Conservation (phyloP, 2,329 filamentous ascomycete genomes). For the Hansfordia pulvinata region DNA sequence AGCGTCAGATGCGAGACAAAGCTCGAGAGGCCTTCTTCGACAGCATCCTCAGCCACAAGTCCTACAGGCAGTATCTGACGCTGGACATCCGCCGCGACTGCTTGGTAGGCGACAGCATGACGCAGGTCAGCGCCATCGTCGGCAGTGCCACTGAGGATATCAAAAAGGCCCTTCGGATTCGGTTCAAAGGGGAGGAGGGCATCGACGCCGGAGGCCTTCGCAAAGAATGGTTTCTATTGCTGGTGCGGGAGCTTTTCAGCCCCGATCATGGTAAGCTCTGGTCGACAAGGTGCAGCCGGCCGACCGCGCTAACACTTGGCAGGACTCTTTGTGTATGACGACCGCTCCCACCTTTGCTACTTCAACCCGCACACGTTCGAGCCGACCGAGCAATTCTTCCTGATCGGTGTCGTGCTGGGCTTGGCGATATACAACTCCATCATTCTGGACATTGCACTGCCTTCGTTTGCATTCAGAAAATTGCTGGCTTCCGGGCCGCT, state of each 20-base stretch:
- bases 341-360: constrained; percentile 82
- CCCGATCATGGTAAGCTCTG: constrained; percentile 62
- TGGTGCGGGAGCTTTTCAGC: constrained; percentile 83
- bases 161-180: constrained; percentile 78
- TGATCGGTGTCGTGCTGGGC: constrained; percentile 77
- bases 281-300: constrained; percentile 1
- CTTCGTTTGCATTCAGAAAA: constrained; percentile 82
- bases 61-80: constrained; percentile 63
- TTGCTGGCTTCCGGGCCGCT: constrained; percentile 65
- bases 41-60: constrained; percentile 64
- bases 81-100: constrained; percentile 73
- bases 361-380: constrained; percentile 88
- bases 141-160: constrained; percentile 71
- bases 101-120: constrained; percentile 76
- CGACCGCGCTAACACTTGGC: constrained; percentile 3
- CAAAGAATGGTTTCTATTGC: constrained; percentile 88
- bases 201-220: constrained; percentile 80
- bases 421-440: constrained; percentile 92
- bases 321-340: constrained; percentile 90
- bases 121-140: constrained; percentile 72
- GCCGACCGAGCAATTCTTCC: constrained; percentile 81
- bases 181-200: constrained; percentile 80
- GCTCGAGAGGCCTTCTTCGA: constrained; percentile 85
- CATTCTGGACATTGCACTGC: constrained; percentile 77
- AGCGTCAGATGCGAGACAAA: constrained; percentile 78